A percentile compares a stretch with the other conserved stretches of the same genome.
Conservation (phyloP, 192 early-diverging fungal species). For the Entrophospora sp. region DNA sequence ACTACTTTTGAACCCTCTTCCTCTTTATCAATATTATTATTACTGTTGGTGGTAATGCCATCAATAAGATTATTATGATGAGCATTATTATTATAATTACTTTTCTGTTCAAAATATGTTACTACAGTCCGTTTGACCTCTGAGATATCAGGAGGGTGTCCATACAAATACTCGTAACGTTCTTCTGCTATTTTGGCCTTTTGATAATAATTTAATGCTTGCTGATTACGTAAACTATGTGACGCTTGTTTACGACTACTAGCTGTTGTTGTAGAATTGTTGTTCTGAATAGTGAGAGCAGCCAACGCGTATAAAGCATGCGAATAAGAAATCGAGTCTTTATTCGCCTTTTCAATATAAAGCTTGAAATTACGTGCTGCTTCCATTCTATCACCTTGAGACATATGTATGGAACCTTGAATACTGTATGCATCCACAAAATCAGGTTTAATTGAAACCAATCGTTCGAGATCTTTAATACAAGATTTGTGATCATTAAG, state of each 20-base stretch:
- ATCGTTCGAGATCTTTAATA: conserved; percentile 25
- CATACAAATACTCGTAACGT: conserved; percentile 46
- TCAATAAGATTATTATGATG: too few relatives aligned
- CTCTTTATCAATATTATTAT: too few relatives aligned
- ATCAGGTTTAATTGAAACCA: conserved; percentile 18
- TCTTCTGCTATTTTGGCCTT: conserved; percentile 44
- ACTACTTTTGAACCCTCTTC: neutral
- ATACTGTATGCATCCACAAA: conserved; percentile 27
- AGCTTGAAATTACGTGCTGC: conserved; percentile 43
- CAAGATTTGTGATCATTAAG: conserved; percentile 33
- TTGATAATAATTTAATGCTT: conserved; percentile 38
- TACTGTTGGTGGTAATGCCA: too few relatives aligned
- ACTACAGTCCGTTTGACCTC: conserved; percentile 44
- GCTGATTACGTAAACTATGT: conserved; percentile 28
- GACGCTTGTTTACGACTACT: conserved; percentile 37
- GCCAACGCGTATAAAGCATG: conserved; percentile 45
- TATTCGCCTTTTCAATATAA: conserved; percentile 39
- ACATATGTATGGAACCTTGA: conserved; percentile 31
- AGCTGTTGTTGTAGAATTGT: conserved; percentile 22
- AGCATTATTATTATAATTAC: too few relatives aligned
- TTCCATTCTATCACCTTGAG: conserved; percentile 29
- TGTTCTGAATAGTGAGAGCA: conserved; percentile 29
- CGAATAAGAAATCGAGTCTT: conserved; percentile 42
- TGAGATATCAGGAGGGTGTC: conserved; percentile 35
- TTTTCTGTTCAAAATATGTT: conserved; percentile 26